These are phyloP conservation scores for Alternaria ethzedia DNA, from an alignment of 2,329 filamentous ascomycete species.

Conservation along the genomic window DNA sequence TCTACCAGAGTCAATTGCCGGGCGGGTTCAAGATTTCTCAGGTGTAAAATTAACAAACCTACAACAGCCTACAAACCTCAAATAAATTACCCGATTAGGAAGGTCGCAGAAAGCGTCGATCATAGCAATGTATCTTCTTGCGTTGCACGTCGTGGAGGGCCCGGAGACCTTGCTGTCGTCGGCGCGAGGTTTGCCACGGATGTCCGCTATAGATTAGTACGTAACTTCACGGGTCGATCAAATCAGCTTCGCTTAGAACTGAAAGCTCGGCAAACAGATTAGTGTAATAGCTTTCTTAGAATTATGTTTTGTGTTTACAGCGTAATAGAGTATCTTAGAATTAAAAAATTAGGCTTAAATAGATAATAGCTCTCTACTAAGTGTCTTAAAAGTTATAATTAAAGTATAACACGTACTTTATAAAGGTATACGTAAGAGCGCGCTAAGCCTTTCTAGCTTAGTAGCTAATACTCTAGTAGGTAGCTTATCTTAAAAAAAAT, in stretches of 20 bases:
- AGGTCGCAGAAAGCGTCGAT: background rate
- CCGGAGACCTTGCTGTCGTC: background rate
- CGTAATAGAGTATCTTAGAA: too few species aligned
- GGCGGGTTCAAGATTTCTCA: slow-evolving; percentile 51
- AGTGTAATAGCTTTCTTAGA: background rate
- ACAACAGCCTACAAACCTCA: background rate
- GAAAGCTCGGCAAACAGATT: background rate
- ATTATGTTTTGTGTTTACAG: too few species aligned
- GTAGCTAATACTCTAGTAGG: too few species aligned
- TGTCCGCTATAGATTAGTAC: too few species aligned
- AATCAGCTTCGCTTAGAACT: background rate
- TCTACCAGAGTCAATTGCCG: slow-evolving; percentile 50
- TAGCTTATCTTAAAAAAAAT: too few species aligned
- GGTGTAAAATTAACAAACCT: background rate
- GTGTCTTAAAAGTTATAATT: too few species aligned
- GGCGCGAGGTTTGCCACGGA: background rate
- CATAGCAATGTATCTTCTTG: background rate
- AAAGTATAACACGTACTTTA: too few species aligned
- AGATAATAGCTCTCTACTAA: too few species aligned
- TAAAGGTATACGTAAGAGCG: too few species aligned
- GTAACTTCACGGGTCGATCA: background rate
- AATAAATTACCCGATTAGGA: background rate
- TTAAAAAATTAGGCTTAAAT: too few species aligned
- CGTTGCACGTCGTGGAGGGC: background rate
- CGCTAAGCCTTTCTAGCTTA: too few species aligned